Conservation (phyloP, 257 asterid genomes). For the Gentiana straminea region DNA sequence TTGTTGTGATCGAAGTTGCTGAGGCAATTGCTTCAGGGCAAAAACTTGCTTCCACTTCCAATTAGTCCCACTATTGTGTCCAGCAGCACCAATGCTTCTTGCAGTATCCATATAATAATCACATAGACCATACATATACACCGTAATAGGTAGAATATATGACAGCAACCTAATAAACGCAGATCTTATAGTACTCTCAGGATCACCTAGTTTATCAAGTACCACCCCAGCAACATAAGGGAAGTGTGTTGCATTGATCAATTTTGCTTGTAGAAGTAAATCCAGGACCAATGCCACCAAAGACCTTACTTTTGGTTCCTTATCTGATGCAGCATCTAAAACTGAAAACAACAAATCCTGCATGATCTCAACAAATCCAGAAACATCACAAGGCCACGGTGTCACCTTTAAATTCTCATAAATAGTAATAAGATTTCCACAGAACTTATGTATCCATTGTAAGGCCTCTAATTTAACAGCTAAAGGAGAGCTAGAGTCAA, state of each 20-base stretch:
- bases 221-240: conserved; percentile 50
- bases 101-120: conserved; percentile 39
- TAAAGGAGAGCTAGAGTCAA: conserved; percentile 55
- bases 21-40: conserved; percentile 80
- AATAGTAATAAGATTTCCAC: conserved; percentile 45
- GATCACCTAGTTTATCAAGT: conserved; percentile 89
- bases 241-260: conserved; percentile 68
- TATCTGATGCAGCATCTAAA: conserved; percentile 71
- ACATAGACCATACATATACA: conserved; percentile 57
- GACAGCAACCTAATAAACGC: conserved; percentile 66
- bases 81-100: conserved; percentile 36
- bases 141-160: conserved; percentile 52
- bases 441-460: conserved; percentile 58
- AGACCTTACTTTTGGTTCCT: conserved; percentile 78
- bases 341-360: conserved; percentile 59
- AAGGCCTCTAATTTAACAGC: conserved; percentile 75
- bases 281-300: conserved; percentile 60
- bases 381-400: conserved; percentile 62
- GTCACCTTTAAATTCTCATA: conserved; percentile 31
- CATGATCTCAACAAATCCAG: conserved; percentile 45
- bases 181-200: conserved; percentile 56
- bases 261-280: conserved; percentile 72
- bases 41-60: conserved; percentile 87
- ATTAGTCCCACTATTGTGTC: conserved; percentile 25
- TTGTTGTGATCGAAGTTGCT: conserved; percentile 85